Evolutionary conservation across 2,329 filamentous ascomycete species (phyloP), one percentile per base, ranked within the genome.

Genomic region (Phaeosphaeriaceae sp.): DNA sequence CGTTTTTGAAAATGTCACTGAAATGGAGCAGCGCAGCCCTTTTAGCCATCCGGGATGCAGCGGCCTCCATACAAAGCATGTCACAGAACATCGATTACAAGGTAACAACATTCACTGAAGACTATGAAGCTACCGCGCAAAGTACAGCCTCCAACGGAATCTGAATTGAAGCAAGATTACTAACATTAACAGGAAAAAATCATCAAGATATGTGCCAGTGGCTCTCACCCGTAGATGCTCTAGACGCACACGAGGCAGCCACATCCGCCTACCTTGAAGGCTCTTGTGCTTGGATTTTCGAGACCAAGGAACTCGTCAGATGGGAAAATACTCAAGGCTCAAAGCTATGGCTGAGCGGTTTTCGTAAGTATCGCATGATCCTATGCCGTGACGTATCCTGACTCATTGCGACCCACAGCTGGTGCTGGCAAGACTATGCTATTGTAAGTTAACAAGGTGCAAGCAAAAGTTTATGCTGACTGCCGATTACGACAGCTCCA

Each of bases 331-430:
- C 19, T 10, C 17, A n/a, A n/a, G 19, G 31, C 31, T 44, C 31
- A 3, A 42, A 7, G n/a, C 47, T 55, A 20, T 55, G 53, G 53
- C 31, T 55, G 17, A 50, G 53, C 22, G 53, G 53, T 31, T 55
- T 55, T 27, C 52, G 52, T 54, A 54, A 48, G 45, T 42, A 31
- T 31, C 27, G 11, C 20, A 44, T 44, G 15, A 19, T 44, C 20
- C 4, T 10, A 5, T 44, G 19, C 4, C 9, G 7, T 44, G 41
- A 44, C 41, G 41, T 3, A 9, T 9, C 20, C 41, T 44, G 41
- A 31, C 41, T 44, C 9, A 44, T 19, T 19, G 7, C 41, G 17
- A 31, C 11, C 27, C 3, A 13, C 40, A 54, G 53, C 53, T 51
- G 53, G 53, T 17, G 22, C 47, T 42, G 53, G 53, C 3, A 55